Evolutionary conservation across 768 basidiomycete genomes (phyloP).

Genomic region (Boletus rex-veris): DNA sequence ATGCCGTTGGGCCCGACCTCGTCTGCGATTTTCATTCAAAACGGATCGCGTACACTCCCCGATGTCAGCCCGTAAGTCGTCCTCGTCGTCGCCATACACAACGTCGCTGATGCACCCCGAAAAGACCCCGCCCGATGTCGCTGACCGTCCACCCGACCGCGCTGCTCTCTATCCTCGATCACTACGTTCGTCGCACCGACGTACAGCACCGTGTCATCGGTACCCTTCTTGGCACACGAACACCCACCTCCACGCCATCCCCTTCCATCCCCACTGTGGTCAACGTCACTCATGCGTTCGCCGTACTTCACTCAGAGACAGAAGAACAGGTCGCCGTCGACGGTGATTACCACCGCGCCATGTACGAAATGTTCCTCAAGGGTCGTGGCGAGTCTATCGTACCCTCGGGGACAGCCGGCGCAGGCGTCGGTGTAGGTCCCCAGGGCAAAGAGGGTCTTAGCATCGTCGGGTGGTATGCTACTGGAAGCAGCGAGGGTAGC

Average conservation of each 20-base stretch:
- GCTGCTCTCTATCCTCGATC: slow-evolving; percentile 93
- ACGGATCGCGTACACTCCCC: slow-evolving; percentile 26
- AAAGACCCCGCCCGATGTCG: slow-evolving; percentile 64
- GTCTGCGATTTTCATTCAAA: slow-evolving; percentile 44
- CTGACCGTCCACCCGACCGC: slow-evolving; percentile 90
- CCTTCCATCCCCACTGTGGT: slow-evolving; percentile 32
- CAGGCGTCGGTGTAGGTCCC: slow-evolving; percentile 18
- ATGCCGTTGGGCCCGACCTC: slow-evolving; percentile 48
- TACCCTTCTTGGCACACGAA: slow-evolving; percentile 82
- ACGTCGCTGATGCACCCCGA: not conserved
- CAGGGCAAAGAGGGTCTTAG: slow-evolving; percentile 62
- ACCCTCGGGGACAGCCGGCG: slow-evolving; percentile 9
- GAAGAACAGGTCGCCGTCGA: slow-evolving; percentile 93
- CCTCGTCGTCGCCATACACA: not conserved
- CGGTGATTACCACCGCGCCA: slow-evolving; percentile 91
- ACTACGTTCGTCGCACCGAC: slow-evolving; percentile 86
- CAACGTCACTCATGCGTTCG: slow-evolving; percentile 82
- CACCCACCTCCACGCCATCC: slow-evolving; percentile 37
- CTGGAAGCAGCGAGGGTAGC: slow-evolving; percentile 60
- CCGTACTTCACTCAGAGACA: slow-evolving; percentile 89
- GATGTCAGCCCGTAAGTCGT: slow-evolving; percentile 35
- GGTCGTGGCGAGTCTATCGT: slow-evolving; percentile 52
- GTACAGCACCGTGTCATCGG: slow-evolving; percentile 89
- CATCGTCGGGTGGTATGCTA: slow-evolving; percentile 90
- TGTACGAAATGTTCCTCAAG: slow-evolving; percentile 79